Percentiles rank a stretch among this genome's conserved stretches.
Evolutionary conservation across 139 green algal genomes (phyloP).

Genomic region (Haematococcus lacustris): DNA sequence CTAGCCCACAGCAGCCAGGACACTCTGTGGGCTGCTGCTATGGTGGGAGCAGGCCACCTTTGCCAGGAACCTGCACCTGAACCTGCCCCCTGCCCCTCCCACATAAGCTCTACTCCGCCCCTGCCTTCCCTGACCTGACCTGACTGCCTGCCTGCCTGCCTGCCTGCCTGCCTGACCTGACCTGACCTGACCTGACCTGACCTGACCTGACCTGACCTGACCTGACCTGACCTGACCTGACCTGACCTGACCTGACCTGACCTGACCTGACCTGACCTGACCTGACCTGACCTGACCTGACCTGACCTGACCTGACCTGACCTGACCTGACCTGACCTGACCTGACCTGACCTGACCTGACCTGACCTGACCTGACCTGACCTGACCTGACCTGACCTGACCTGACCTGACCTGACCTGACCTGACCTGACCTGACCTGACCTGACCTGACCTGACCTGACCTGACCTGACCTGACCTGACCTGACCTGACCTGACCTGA

Average conservation of each 20-base stretch:
- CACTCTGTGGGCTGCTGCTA: conserved; percentile 21
- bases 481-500: background rate
- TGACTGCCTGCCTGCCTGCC: no score
- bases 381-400: conserved; percentile 3
- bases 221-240: background rate
- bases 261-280: background rate
- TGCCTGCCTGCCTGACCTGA: background rate
- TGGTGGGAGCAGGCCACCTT: conserved; percentile 5
- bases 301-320: background rate
- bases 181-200: background rate
- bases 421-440: background rate
- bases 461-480: background rate
- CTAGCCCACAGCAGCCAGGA: background rate
- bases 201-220: background rate
- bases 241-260: background rate
- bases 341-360: background rate
- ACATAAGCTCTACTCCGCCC: no score
- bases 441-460: background rate
- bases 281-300: background rate
- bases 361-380: conserved; percentile 5
- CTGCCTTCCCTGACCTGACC: no score
- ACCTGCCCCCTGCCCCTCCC: no score
- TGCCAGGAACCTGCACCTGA: background rate
- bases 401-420: background rate
- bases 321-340: background rate